phyloP scores from a whole-genome alignment of 305 asterid genomes.

The Fraxinus nigra region DNA sequence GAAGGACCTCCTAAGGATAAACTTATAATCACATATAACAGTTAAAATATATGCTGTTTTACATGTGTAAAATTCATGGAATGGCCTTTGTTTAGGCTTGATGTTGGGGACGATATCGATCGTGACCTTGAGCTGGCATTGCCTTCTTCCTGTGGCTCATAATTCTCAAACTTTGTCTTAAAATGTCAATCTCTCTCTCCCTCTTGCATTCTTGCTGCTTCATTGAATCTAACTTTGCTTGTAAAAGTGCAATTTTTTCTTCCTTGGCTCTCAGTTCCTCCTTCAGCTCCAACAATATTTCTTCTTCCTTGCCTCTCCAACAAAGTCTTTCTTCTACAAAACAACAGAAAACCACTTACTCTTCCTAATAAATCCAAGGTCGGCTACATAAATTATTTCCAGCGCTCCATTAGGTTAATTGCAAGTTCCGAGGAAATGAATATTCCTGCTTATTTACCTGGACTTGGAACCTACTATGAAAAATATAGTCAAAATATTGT shows the following conservation, averaged over 20 bases:
- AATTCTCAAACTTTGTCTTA: conserved; percentile 74
- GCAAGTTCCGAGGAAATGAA: not conserved
- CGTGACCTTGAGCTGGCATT: conserved; percentile 1
- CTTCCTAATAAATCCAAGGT: not conserved
- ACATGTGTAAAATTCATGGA: not conserved
- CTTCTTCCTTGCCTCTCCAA: conserved; percentile 52
- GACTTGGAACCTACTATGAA: not conserved
- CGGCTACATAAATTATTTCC: not conserved
- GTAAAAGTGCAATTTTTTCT: conserved; percentile 45
- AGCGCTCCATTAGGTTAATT: not conserved
- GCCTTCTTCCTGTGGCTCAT: conserved; percentile 56
- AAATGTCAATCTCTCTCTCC: conserved; percentile 70
- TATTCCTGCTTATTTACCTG: not conserved
- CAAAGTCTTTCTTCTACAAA: conserved; percentile 45
- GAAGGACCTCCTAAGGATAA: not conserved
- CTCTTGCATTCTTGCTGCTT: conserved; percentile 54
- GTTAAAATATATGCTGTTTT: not conserved
- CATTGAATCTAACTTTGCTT: conserved; percentile 50
- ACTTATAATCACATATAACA: not conserved
- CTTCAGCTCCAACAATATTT: conserved; percentile 38
- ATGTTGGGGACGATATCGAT: not conserved
- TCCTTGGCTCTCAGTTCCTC: conserved; percentile 52
- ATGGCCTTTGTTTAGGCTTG: not conserved
- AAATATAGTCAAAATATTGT: not conserved
- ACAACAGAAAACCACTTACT: not conserved